These are phyloP conservation scores for Adansonia madagascariensis DNA, from an alignment of 441 rosid species.

Conservation along the genomic window DNA sequence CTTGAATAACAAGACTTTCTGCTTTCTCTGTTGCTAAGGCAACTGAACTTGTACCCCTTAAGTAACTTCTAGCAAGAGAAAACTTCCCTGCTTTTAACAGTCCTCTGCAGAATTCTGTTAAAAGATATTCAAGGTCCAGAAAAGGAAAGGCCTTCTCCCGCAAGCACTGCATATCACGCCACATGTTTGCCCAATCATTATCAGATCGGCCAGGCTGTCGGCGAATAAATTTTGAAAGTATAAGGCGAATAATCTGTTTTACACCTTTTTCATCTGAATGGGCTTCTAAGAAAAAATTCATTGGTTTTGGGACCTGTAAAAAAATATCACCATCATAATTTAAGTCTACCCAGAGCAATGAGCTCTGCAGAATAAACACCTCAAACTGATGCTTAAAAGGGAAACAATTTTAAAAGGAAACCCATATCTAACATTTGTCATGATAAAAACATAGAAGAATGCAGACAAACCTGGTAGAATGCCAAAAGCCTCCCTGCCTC, in stretches of 20 bases:
- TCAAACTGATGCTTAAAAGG: not conserved
- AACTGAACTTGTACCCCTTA: conserved; percentile 89
- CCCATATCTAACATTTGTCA: not conserved
- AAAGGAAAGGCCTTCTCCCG: conserved; percentile 91
- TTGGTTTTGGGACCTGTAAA: conserved; percentile 90
- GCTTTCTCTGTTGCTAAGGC: conserved; percentile 84
- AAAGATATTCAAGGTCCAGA: conserved; percentile 86
- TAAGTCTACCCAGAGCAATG: conserved; percentile 11
- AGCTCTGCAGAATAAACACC: conserved; percentile 8
- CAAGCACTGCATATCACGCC: conserved; percentile 90
- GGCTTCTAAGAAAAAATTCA: conserved; percentile 75
- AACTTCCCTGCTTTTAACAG: conserved; percentile 96
- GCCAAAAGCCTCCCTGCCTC: conserved; percentile 94
- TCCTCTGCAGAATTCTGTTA: conserved; percentile 95
- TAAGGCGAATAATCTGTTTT: conserved; percentile 90
- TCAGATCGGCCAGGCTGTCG: conserved; percentile 85
- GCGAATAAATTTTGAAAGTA: conserved; percentile 92
- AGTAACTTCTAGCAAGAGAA: conserved; percentile 93
- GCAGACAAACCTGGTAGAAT: conserved; percentile 74
- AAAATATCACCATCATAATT: conserved; percentile 31
- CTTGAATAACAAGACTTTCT: conserved; percentile 90
- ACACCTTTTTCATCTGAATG: conserved; percentile 85
- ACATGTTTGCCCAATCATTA: conserved; percentile 99
- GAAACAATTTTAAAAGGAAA: not conserved
- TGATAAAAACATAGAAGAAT: conserved; percentile 4